These are phyloP conservation scores for Aspergillus tubingensis DNA, from an alignment of 2,329 filamentous ascomycete species.

Conservation along the genomic window DNA sequence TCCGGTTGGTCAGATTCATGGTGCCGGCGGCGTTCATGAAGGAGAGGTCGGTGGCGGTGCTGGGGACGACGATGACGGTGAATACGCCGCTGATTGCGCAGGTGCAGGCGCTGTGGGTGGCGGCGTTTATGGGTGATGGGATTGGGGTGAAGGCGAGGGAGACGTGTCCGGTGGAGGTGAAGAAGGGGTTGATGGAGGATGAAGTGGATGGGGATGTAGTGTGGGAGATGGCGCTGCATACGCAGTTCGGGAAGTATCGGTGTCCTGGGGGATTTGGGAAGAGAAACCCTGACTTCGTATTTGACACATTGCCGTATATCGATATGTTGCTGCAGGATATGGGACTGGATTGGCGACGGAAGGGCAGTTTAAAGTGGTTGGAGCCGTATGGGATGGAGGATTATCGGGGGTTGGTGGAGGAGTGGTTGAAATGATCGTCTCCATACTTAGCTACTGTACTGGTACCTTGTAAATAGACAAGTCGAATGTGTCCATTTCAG, in stretches of 20 bases:
- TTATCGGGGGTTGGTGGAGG: conserved; percentile 45
- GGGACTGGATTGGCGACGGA: conserved; percentile 54
- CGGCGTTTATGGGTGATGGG: conserved; percentile 62
- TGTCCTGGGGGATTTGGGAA: conserved; percentile 63
- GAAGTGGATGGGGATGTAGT: conserved; percentile 39
- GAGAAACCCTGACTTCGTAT: conserved; percentile 64
- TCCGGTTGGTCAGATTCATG: conserved; percentile 51
- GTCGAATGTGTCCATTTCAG: background rate
- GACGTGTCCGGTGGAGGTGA: conserved; percentile 22
- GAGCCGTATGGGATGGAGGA: conserved; percentile 43
- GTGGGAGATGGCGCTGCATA: conserved; percentile 63
- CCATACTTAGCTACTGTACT: too few relatives aligned
- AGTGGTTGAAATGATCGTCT: conserved; percentile 33
- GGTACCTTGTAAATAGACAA: too few relatives aligned
- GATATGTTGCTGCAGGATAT: conserved; percentile 69
- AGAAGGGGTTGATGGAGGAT: background rate
- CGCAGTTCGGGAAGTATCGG: conserved; percentile 69
- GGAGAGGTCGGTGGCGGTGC: conserved; percentile 51
- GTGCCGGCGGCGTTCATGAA: conserved; percentile 46
- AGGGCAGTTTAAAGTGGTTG: conserved; percentile 35
- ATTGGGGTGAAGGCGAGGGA: conserved; percentile 41
- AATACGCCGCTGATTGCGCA: conserved; percentile 50
- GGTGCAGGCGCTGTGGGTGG: conserved; percentile 62
- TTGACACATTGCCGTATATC: conserved; percentile 73
- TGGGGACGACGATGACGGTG: conserved; percentile 51